phyloP scores from a whole-genome alignment of 106 monocot species.

The Amphibolis antarctica region DNA sequence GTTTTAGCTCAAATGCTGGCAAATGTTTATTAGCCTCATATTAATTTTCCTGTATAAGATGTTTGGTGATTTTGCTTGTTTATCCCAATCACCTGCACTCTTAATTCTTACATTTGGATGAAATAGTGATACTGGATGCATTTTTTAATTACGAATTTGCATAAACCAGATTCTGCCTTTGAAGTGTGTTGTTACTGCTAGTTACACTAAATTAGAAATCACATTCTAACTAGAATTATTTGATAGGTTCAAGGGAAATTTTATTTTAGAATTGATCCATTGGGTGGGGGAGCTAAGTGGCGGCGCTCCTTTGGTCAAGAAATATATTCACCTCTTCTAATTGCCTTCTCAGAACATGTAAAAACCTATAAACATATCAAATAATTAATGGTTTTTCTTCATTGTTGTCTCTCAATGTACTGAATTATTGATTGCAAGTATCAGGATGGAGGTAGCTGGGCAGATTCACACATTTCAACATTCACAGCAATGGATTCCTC shows the following conservation, averaged over 20 bases:
- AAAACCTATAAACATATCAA: neutral
- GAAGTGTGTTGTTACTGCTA: too few relatives aligned
- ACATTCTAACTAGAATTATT: neutral
- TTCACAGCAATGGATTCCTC: conserved; percentile 78
- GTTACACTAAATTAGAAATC: neutral
- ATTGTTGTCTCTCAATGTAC: neutral
- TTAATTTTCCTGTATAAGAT: too few relatives aligned
- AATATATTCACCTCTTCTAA: conserved; percentile 86
- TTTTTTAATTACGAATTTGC: too few relatives aligned
- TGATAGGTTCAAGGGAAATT: conserved; percentile 74
- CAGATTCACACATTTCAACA: conserved; percentile 43
- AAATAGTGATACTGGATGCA: too few relatives aligned
- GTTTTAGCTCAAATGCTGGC: too few relatives aligned
- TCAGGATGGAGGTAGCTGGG: conserved; percentile 59
- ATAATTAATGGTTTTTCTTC: neutral
- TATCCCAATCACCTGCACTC: too few relatives aligned
- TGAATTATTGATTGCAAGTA: conserved; percentile 5
- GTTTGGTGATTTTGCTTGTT: too few relatives aligned
- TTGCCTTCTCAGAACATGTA: conserved; percentile 86
- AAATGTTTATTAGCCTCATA: too few relatives aligned
- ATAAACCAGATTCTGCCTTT: too few relatives aligned
- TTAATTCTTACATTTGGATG: too few relatives aligned
- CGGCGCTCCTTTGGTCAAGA: conserved; percentile 83
- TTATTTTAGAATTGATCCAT: conserved; percentile 71
- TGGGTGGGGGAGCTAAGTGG: conserved; percentile 89